Conservation (phyloP, 2,329 filamentous ascomycete genomes). For the Penicillium sp. region DNA sequence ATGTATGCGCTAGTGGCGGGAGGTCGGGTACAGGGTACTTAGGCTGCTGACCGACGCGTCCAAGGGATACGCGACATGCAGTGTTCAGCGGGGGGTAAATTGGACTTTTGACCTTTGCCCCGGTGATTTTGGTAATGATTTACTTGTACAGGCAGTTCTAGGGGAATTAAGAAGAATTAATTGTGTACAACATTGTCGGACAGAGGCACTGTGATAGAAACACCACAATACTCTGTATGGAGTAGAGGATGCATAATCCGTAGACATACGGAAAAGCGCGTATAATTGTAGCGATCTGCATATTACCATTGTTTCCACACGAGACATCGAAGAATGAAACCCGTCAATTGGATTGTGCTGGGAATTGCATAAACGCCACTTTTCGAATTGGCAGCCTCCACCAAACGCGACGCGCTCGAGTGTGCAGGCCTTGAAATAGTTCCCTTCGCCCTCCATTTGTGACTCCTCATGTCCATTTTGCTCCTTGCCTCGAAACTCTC, state of each 20-base stretch:
- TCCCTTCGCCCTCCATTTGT: constrained; percentile 10
- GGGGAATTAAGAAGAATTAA: neutral
- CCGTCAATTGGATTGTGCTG: constrained; percentile 6
- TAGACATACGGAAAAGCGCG: neutral
- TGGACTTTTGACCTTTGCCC: neutral
- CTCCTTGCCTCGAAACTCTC: constrained; percentile 7
- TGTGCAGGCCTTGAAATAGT: constrained; percentile 17
- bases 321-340: constrained; percentile 1
- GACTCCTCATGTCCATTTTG: neutral
- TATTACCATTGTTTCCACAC: neutral
- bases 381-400: neutral
- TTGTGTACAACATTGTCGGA: neutral
- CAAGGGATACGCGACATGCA: constrained; percentile 11
- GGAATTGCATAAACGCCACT: constrained; percentile 7
- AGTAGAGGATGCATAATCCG: too few relatives aligned
- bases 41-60: constrained; percentile 1
- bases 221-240: neutral
- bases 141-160: neutral
- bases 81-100: neutral
- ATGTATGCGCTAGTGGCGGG: neutral
- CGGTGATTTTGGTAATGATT: neutral
- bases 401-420: constrained; percentile 16
- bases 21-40: constrained; percentile 5
- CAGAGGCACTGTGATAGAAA: neutral
- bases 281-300: neutral